Evolutionary conservation across 345 rosid species (phyloP), one percentile per base, ranked within the genome.

Genomic region (Eucalyptus cloeziana): DNA sequence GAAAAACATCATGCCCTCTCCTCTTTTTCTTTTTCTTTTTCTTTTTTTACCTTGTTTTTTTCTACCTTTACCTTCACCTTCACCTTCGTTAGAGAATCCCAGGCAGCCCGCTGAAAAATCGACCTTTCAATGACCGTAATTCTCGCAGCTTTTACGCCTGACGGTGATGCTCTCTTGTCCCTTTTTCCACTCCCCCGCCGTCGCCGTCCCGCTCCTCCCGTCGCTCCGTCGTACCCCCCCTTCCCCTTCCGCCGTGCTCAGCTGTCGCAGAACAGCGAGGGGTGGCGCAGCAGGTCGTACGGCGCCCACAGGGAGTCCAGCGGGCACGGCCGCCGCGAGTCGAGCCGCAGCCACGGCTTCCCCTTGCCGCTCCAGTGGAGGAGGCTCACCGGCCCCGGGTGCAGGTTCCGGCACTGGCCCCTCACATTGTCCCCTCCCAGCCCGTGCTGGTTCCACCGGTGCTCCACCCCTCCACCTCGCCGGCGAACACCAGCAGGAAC

Each of bases 351-450:
- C 98, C 98, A 95, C 1, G 98, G 98, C 93, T 96, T 97, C 17
- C 99, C 99, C 89, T 96, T 96, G 10, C 98, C 98, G 71, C 98
- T 97, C 98, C 99, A 97, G 52, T 97, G 98, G 52, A 97, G 94
- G 92, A 97, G 90, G 90, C 98, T 97, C 31, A 95, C 97, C 45
- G 96, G 94, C 14, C 98, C 98, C 1, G 96, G 97, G 92, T 96
- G 98, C 62, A 97, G 88, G 79, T 93, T 90, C 90, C 98, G 89
- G 76, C 98, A 96, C 87, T 93, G 71, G 13, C 99, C 99, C 52
- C 93, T 92, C 40, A 97, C 89, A 89, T 97, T 97, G 90, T 97
- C 99, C 2, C 99, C 98, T 0, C 98, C 99, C 3, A 96, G 94
- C 5, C 99, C 99, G 60, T 96, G 99, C 87, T 97, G 98, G 92